Evolutionary conservation across 331 rosid species (phyloP), one percentile per base, ranked within the genome.

Genomic region (Phaseolus coccineus): DNA sequence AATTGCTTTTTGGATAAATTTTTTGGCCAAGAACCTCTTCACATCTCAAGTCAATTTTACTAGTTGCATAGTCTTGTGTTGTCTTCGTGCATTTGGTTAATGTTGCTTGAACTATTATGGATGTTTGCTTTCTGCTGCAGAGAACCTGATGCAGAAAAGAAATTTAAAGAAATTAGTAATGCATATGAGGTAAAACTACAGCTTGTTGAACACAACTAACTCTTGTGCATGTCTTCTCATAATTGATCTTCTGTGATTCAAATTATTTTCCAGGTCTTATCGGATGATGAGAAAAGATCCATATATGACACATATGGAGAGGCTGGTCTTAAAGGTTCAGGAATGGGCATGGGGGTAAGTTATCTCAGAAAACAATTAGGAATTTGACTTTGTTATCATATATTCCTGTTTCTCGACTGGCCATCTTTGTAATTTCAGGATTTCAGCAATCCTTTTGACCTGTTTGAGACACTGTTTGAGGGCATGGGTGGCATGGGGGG

Each of bases 311-410:
- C 71, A 79, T 96, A 89, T 76, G 99, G 99, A 77, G 99, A 96
- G 91, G 97, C 98, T 64, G 99, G 99, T 83, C 89, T 96, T 63
- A 93, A 93, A 84, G 99, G 98, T 79, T 87, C 94, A 77, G 96
- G 93, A 72, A 82, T 89, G 84, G 98, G 94, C 87, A 87, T 65
- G 74, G 94, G 96, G 92, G 99, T 96, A 86, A 85, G 99, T 86
- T 79, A 63, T 84, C 81, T 73, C 30, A 30, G 28, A 71, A 82
- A 19, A 77, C 35, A 69, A 76, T 80, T 51, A 8, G 55, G 28
- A 73, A 63, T 66, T 66, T 13, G 61, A 11, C 64, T 62, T 71
- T 79, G 63, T 47, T 39, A 48, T 75, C 62, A 4, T 33, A 52
- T 74, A 35, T 28, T 80, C 46, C 16, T 65, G 66, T 73, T 78